Base-by-base conservation (phyloP, 495 filamentous ascomycete genomes). In the Glarea lozoyensis region DNA sequence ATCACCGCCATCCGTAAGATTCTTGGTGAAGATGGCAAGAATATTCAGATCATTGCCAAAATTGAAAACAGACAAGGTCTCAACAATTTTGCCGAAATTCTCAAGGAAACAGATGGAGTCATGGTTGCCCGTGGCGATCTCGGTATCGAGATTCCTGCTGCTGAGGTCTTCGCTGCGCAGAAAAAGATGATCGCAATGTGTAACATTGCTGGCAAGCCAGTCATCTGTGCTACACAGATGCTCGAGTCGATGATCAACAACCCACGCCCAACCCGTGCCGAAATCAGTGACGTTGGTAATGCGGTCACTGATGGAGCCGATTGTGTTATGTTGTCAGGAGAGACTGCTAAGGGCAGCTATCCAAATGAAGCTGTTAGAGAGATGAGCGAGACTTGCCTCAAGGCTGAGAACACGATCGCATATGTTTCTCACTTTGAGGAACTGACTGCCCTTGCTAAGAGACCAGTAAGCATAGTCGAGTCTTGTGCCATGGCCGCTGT, bases 111-210 rank as follows among this genome's bases (percentile, higher is more conserved):
- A 16, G 92, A 98, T 63, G 92, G 93, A 74, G 88, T 98, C 62
- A 98, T 98, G 92, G 92, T 98, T 59, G 92, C 92, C 55, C 92
- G 92, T 76, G 92, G 92, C 68, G 92, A 98, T 57, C 72, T 98
- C 29, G 92, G 92, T 70, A 98, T 98, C 50, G 92, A 98, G 67
- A 98, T 98, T 58, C 88, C 92, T 15, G 88, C 93, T 27, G 86
- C 90, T 40, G 93, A 98, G 75, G 92, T 98, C 42, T 98, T 97
- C 69, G 82, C 94, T 50, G 92, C 92, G 36, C 92, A 98, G 76
- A 98, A 98, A 81, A 97, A 97, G 87, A 89, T 98, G 83, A 97
- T 97, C 67, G 87, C 90, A 63, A 97, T 96, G 81, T 97, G 93
- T 77, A 98, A 98, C 75, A 83, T 96, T 59, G 90, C 89, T 55